These are phyloP conservation scores for Trebouxia gelatinosa DNA, from an alignment of 163 green algal genomes.

Conservation along the genomic window DNA sequence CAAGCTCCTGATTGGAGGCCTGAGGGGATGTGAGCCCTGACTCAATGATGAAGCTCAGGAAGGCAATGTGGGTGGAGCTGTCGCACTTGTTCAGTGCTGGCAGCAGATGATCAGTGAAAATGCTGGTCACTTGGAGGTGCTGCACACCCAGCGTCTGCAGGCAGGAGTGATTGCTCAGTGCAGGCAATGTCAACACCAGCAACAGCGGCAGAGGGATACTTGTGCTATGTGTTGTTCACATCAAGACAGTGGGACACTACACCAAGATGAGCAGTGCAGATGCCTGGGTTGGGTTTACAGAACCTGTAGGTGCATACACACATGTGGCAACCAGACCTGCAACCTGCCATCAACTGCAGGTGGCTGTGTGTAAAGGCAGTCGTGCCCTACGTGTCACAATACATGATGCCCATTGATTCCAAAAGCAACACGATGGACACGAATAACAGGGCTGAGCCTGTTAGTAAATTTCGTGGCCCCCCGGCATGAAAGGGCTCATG, in stretches of 20 bases:
- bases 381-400: too few species aligned
- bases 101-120: background rate
- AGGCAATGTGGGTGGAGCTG: background rate
- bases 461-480: background rate
- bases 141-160: slow-evolving; percentile 15
- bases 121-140: background rate
- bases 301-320: background rate
- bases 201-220: background rate
- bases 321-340: background rate
- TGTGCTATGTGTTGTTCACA: too few species aligned
- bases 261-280: background rate
- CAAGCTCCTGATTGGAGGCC: background rate
- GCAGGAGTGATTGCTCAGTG: background rate
- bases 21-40: slow-evolving; percentile 10
- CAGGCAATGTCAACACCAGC: background rate
- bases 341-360: background rate
- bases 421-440: background rate
- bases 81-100: background rate
- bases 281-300: background rate
- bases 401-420: too few species aligned
- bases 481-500: background rate
- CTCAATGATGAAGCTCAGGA: slow-evolving; percentile 2
- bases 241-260: background rate
- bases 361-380: background rate
- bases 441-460: background rate